phyloP scores from a whole-genome alignment of 192 early-diverging fungal genomes.

The Backusella macrospora region DNA sequence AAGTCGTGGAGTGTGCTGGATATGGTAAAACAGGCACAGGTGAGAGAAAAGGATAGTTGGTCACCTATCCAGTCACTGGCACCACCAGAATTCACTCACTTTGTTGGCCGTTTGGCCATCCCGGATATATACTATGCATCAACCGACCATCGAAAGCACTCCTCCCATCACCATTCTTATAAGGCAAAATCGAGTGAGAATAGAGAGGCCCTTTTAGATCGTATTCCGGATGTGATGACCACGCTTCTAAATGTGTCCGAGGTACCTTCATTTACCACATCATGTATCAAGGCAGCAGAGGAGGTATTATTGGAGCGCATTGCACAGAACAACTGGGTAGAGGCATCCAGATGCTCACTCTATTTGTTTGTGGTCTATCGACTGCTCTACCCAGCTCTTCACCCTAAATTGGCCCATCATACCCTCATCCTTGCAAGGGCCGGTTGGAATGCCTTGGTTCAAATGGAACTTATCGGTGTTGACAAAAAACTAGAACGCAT shows the following conservation, averaged over 20 bases:
- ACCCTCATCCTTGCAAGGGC: constrained; percentile 23
- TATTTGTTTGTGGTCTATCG: constrained; percentile 27
- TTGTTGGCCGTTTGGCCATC: constrained; percentile 7
- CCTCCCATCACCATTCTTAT: background rate
- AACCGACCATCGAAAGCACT: background rate
- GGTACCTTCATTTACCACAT: background rate
- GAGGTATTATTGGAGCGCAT: constrained; percentile 2
- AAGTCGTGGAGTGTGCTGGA: constrained; percentile 17
- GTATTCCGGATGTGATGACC: background rate
- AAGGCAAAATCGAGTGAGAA: background rate
- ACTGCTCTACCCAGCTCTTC: constrained; percentile 29
- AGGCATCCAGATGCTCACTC: constrained; percentile 22
- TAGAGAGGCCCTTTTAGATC: background rate
- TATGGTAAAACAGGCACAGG: constrained; percentile 15
- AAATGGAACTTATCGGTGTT: constrained; percentile 29
- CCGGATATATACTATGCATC: constrained; percentile 11
- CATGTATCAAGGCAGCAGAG: constrained; percentile 13
- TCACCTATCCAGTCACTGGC: background rate
- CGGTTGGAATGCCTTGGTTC: constrained; percentile 34
- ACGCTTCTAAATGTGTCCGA: background rate
- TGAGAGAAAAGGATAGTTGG: background rate
- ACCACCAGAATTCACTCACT: constrained; percentile 26
- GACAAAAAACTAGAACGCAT: constrained; percentile 27
- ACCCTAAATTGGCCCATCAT: constrained; percentile 27
- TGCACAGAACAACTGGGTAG: constrained; percentile 24